Evolutionary conservation across 345 rosid genomes (phyloP).

Genomic region (Cardamine occulta): DNA sequence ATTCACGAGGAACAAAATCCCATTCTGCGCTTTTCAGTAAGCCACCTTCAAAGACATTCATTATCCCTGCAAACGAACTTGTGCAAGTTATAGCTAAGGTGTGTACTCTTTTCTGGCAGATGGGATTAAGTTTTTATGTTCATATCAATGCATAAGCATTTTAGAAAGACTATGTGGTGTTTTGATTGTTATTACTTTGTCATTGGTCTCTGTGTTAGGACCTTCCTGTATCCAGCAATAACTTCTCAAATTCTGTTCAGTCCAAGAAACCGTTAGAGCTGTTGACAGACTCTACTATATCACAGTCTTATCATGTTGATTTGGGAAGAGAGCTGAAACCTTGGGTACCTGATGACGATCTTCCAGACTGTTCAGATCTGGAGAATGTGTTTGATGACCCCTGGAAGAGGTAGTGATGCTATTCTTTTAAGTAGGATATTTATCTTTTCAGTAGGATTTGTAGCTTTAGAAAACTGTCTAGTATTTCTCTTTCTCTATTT

Average conservation of each 20-base stretch:
- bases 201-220: slow-evolving; percentile 54
- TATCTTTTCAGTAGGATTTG: slow-evolving; percentile 11
- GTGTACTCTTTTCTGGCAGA: slow-evolving; percentile 25
- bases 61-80: slow-evolving; percentile 76
- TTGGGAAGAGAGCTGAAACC: slow-evolving; percentile 80
- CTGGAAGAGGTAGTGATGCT: slow-evolving; percentile 66
- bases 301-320: slow-evolving; percentile 64
- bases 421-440: slow-evolving; percentile 20
- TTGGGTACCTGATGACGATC: slow-evolving; percentile 91
- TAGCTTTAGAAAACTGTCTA: neutral
- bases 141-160: slow-evolving; percentile 19
- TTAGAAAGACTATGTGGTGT: slow-evolving; percentile 13
- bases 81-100: slow-evolving; percentile 96
- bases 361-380: slow-evolving; percentile 66
- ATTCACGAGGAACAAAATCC: slow-evolving; percentile 58
- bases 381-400: slow-evolving; percentile 77
- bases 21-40: slow-evolving; percentile 56
- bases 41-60: slow-evolving; percentile 65
- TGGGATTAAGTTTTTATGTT: slow-evolving; percentile 11
- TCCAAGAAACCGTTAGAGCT: slow-evolving; percentile 66
- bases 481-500: slow-evolving; percentile 17
- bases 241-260: slow-evolving; percentile 54
- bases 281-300: slow-evolving; percentile 76
- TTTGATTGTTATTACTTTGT: slow-evolving; percentile 23
- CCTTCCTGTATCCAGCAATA: slow-evolving; percentile 69